A percentile compares a stretch with the other conserved stretches of the same genome.
These are phyloP conservation scores for Thymus quinquecostatus DNA, from an alignment of 257 asterid species.

Conservation along the genomic window DNA sequence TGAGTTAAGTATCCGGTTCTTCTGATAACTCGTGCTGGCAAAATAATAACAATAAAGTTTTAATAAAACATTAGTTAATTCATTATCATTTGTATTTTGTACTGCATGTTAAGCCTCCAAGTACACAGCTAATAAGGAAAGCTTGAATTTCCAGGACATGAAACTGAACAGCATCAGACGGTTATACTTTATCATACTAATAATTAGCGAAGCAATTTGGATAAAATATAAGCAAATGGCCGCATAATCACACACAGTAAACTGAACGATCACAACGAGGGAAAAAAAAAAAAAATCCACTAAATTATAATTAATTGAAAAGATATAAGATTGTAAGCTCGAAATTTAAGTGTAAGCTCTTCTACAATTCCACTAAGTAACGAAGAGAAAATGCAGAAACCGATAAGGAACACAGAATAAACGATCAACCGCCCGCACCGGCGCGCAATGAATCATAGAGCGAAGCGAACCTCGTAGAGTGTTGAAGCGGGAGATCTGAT, in stretches of 20 bases:
- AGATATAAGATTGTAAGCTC: background rate
- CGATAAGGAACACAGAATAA: constrained; percentile 1
- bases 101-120: background rate
- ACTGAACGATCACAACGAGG: constrained; percentile 1
- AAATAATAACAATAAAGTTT: background rate
- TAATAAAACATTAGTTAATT: background rate
- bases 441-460: constrained; percentile 7
- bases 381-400: constrained; percentile 5
- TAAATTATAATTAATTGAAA: background rate
- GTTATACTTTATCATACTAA: constrained; percentile 17
- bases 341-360: background rate
- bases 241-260: constrained; percentile 5
- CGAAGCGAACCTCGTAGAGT: constrained; percentile 70
- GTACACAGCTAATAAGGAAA: constrained; percentile 8
- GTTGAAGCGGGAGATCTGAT: constrained; percentile 87
- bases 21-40: background rate
- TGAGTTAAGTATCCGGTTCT: background rate
- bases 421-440: constrained; percentile 8
- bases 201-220: constrained; percentile 1
- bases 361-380: constrained; percentile 18
- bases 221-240: background rate
- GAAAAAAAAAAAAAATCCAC: background rate
- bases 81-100: constrained; percentile 1
- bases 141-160: background rate
- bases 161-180: constrained; percentile 24